phyloP scores from a whole-genome alignment of 2,329 filamentous ascomycete species.

The Aspergillus thermomutatus region DNA sequence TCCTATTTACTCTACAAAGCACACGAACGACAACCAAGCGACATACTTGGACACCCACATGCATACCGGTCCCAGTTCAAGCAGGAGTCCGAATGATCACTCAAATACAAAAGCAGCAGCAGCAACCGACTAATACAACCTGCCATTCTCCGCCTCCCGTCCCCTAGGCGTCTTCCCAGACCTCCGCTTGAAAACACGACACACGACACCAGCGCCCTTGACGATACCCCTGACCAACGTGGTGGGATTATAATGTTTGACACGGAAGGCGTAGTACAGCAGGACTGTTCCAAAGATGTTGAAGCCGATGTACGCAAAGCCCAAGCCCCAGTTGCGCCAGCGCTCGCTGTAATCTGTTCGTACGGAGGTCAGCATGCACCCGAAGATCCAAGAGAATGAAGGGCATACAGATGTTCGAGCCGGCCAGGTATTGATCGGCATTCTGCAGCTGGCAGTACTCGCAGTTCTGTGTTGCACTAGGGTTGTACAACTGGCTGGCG shows the following conservation, averaged over 20 bases:
- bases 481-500: conserved; percentile 56
- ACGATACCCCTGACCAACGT: conserved; percentile 23
- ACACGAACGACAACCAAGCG: too few species aligned
- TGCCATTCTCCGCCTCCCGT: conserved; percentile 29
- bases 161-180: conserved; percentile 28
- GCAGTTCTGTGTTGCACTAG: conserved; percentile 50
- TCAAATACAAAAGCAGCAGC: too few species aligned
- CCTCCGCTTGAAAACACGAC: conserved; percentile 30
- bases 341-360: conserved; percentile 50
- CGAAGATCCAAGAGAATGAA: not conserved
- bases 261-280: conserved; percentile 51
- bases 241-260: conserved; percentile 42
- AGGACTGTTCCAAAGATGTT: conserved; percentile 56
- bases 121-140: conserved; percentile 14
- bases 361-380: conserved; percentile 1
- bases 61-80: too few species aligned
- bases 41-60: too few species aligned
- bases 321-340: conserved; percentile 67
- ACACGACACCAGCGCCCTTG: conserved; percentile 19
- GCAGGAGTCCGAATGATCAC: too few species aligned
- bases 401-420: conserved; percentile 42
- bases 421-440: conserved; percentile 41
- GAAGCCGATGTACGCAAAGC: conserved; percentile 59
- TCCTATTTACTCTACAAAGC: not conserved
- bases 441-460: conserved; percentile 42